A percentile compares a stretch with the other conserved stretches of the same genome.
Evolutionary conservation across 805 yeast genomes (phyloP).

Genomic region (Kluyveromyces nonfermentans): DNA sequence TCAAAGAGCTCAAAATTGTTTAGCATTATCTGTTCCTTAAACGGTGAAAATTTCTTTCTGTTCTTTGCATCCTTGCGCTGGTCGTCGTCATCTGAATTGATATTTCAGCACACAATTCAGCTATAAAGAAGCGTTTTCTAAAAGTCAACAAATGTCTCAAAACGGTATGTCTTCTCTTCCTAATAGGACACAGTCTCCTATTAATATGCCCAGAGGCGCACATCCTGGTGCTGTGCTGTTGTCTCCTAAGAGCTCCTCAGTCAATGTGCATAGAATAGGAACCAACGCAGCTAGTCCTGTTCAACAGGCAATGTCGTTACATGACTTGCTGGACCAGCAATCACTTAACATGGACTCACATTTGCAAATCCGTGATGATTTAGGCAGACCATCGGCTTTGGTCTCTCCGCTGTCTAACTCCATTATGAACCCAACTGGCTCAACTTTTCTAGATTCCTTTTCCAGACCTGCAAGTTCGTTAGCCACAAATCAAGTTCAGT

Average conservation of each 20-base stretch:
- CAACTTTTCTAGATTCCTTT: constrained; percentile 17
- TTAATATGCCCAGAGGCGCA: constrained; percentile 22
- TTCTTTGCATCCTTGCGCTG: constrained; percentile 1
- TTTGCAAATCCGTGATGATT: constrained; percentile 1
- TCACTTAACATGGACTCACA: constrained; percentile 12
- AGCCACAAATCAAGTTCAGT: constrained; percentile 1
- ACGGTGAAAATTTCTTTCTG: background rate
- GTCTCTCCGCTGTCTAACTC: constrained; percentile 12
- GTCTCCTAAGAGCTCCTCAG: constrained; percentile 26
- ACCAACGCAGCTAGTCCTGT: constrained; percentile 7
- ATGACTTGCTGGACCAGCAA: constrained; percentile 18
- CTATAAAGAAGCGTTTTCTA: background rate
- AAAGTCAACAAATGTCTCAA: constrained; percentile 2
- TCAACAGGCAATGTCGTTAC: constrained; percentile 12
- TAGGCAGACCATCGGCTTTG: constrained; percentile 14
- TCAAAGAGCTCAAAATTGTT: background rate
- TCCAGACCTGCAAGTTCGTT: constrained; percentile 14
- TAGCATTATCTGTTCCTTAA: background rate
- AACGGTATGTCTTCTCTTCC: constrained; percentile 9
- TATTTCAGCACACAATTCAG: background rate
- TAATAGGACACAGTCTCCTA: constrained; percentile 23
- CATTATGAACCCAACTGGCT: constrained; percentile 11
- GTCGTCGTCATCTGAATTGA: background rate
- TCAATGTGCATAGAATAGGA: constrained; percentile 10
- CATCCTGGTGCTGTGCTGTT: constrained; percentile 35